phyloP scores from a whole-genome alignment of 192 early-diverging fungal genomes.

The Phlyctochytrium planicorne region DNA sequence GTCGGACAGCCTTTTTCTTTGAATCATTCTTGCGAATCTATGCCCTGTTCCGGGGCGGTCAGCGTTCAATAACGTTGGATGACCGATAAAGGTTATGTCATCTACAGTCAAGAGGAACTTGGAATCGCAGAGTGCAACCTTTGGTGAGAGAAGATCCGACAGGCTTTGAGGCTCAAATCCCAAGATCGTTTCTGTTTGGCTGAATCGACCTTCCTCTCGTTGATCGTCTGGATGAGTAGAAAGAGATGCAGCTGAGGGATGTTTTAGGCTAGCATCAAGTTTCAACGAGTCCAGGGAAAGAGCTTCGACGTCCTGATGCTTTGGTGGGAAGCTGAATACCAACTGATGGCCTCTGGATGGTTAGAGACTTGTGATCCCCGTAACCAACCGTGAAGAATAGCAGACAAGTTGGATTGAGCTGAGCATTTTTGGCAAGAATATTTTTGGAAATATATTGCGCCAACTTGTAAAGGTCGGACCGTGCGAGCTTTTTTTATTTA shows the following conservation, averaged over 20 bases:
- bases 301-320: conserved; percentile 22
- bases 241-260: background rate
- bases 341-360: conserved; percentile 63
- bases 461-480: too few species aligned
- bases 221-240: background rate
- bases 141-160: conserved; percentile 86
- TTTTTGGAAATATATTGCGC: too few species aligned
- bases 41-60: conserved; percentile 57
- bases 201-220: background rate
- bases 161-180: conserved; percentile 76
- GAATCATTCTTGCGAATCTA: conserved; percentile 27
- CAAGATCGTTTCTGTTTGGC: conserved; percentile 38
- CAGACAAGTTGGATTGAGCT: conserved; percentile 61
- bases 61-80: conserved; percentile 64
- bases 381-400: conserved; percentile 46
- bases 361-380: background rate
- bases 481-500: too few species aligned
- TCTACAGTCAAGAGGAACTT: conserved; percentile 87
- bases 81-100: conserved; percentile 73
- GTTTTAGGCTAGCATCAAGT: background rate
- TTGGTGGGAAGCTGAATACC: conserved; percentile 70
- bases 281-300: conserved; percentile 9
- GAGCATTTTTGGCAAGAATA: too few species aligned
- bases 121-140: conserved; percentile 72
- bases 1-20: conserved; percentile 12